These are phyloP conservation scores for Aureobasidium leucospermi DNA, from an alignment of 2,329 filamentous ascomycete genomes.

Conservation along the genomic window DNA sequence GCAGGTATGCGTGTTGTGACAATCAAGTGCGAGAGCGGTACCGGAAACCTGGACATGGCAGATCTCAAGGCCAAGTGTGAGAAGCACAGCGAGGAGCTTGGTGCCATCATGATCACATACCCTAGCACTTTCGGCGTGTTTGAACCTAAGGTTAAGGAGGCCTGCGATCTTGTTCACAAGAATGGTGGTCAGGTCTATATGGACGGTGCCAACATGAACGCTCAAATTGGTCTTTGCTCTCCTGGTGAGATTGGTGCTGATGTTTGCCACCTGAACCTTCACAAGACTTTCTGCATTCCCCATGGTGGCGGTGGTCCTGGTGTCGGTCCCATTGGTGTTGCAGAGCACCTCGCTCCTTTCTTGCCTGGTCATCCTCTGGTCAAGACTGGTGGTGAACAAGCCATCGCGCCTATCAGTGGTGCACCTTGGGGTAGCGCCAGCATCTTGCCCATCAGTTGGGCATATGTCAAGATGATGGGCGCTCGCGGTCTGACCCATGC, in stretches of 20 bases:
- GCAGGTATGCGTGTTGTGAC: constrained; percentile 89
- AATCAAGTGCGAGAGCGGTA: constrained; percentile 80
- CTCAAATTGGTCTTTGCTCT: constrained; percentile 90
- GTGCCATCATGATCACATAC: constrained; percentile 95
- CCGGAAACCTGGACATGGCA: constrained; percentile 79
- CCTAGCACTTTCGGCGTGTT: constrained; percentile 93
- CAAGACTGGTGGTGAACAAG: constrained; percentile 48
- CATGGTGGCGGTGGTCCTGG: constrained; percentile 92
- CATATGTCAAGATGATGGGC: constrained; percentile 93
- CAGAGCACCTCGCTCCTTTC: constrained; percentile 67
- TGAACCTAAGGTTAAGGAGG: constrained; percentile 80
- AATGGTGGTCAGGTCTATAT: constrained; percentile 94
- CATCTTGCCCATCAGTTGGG: constrained; percentile 90
- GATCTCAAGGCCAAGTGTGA: constrained; percentile 85
- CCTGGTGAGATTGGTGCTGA: constrained; percentile 93
- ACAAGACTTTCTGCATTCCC: constrained; percentile 98
- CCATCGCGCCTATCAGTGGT: constrained; percentile 67
- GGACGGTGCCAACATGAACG: constrained; percentile 98
- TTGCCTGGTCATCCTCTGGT: constrained; percentile 65
- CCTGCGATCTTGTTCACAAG: constrained; percentile 76
- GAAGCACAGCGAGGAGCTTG: constrained; percentile 77
- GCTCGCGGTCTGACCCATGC: constrained; percentile 74
- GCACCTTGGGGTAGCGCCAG: constrained; percentile 82
- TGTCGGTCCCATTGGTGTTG: constrained; percentile 89
- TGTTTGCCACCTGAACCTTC: constrained; percentile 92